A percentile compares a stretch with the other conserved stretches of the same genome.
Evolutionary conservation across 2,329 filamentous ascomycete species (phyloP).

Genomic region (Xylaria sp.): DNA sequence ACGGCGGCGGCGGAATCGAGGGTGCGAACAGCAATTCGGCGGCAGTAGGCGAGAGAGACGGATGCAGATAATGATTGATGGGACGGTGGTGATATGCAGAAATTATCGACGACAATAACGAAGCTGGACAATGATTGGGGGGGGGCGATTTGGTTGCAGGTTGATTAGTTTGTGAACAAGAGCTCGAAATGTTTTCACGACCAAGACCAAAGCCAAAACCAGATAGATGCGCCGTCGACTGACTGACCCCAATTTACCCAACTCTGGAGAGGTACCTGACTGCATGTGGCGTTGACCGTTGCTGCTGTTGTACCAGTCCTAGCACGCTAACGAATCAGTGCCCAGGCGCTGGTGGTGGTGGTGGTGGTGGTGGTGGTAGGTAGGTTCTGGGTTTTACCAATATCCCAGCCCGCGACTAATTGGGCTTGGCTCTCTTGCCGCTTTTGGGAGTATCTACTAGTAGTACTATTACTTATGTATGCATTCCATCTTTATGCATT

Average conservation of each 20-base stretch:
- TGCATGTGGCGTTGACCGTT: conserved; percentile 2
- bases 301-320: conserved; percentile 13
- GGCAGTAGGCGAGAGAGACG: background rate
- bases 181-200: conserved; percentile 41
- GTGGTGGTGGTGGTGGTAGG: too few species aligned
- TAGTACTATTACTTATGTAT: background rate
- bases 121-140: conserved; percentile 17
- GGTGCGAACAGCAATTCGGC: background rate
- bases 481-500: background rate
- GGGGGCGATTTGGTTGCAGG: conserved; percentile 25
- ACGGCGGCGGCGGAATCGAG: background rate
- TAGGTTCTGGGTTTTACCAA: too few species aligned
- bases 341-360: background rate
- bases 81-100: conserved; percentile 17
- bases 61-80: conserved; percentile 11
- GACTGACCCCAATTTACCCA: background rate
- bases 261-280: conserved; percentile 17
- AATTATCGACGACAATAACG: conserved; percentile 3
- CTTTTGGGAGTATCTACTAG: background rate
- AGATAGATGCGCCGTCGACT: conserved; percentile 24
- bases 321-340: conserved; percentile 18
- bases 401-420: too few species aligned
- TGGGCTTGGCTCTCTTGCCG: too few species aligned
- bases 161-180: conserved; percentile 24
- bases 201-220: conserved; percentile 23